These are phyloP conservation scores for Schizosaccharomyces versatilis DNA, from an alignment of 1,139 yeast species.

Conservation along the genomic window DNA sequence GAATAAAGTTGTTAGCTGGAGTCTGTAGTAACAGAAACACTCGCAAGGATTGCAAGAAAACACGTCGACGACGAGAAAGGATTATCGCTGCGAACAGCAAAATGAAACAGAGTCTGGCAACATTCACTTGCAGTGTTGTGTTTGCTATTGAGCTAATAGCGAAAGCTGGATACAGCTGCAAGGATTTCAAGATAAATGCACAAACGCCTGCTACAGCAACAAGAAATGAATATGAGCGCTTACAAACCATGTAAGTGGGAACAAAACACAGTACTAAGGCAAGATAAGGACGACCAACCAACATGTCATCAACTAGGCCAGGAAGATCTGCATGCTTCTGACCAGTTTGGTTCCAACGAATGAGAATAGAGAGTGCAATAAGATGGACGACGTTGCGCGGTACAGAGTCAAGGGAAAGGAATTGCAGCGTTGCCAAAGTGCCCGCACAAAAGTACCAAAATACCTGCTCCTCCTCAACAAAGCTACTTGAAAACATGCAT, in stretches of 20 bases:
- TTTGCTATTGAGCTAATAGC: neutral
- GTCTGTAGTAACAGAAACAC: slow-evolving; percentile 50
- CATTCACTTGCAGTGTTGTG: neutral
- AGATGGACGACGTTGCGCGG: neutral
- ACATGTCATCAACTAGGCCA: slow-evolving; percentile 23
- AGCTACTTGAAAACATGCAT: slow-evolving; percentile 67
- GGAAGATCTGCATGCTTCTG: slow-evolving; percentile 45
- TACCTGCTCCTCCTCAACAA: slow-evolving; percentile 94
- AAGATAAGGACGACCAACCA: slow-evolving; percentile 15
- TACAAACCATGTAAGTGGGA: neutral
- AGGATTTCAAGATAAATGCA: too few relatives aligned
- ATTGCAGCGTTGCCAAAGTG: slow-evolving; percentile 17
- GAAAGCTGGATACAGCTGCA: neutral
- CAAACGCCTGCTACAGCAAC: neutral
- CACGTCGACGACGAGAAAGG: neutral
- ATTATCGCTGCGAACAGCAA: neutral
- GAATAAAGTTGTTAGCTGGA: slow-evolving; percentile 43
- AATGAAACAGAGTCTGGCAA: neutral
- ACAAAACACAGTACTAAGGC: slow-evolving; percentile 30
- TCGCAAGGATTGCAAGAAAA: slow-evolving; percentile 20
- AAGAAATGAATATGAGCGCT: neutral
- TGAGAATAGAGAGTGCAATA: slow-evolving; percentile 33
- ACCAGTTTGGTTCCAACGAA: slow-evolving; percentile 81
- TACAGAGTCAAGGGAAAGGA: neutral
- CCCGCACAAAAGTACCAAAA: slow-evolving; percentile 73